Base-by-base conservation (phyloP, 2,329 filamentous ascomycete genomes). In the Aspergillus ibericus region DNA sequence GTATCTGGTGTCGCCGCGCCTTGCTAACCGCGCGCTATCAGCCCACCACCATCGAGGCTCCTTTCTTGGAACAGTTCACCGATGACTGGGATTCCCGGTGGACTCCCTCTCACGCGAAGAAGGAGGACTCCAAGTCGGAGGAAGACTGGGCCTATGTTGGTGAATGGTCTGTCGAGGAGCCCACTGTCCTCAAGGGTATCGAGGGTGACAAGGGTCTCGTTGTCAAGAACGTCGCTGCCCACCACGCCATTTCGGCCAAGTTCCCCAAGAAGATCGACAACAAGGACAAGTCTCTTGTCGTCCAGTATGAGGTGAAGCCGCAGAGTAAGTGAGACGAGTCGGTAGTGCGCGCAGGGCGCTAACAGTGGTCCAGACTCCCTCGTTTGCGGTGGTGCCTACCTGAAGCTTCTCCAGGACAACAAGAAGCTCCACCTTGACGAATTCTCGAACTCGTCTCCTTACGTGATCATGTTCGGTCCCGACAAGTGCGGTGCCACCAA, bases 401-500 rank as follows among this genome's bases (percentile, higher is more conserved):
- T 99, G 84, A 99, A 99, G 89, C 91, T 99, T 68, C 90, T 99
- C 68, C 90, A 96, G 71, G 93, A 99, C 77, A 98, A 95, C 85
- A 93, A 93, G 84, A 90, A 91, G 77, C 92, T 99, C 71, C 92
- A 96, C 83, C 87, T 91, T 72, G 93, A 98, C 66, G 95, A 99
- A 83, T 99, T 99, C 84, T 92, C 91, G 78, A 98, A 99, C 81
- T 87, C 89, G 62, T 96, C 93, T 44, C 95, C 95, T 50, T 99
- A 99, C 76, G 91, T 99, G 69, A 96, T 99, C 85, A 99, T 99
- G 95, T 99, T 99, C 77, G 95, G 95, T 68, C 95, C 95, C 70
- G 95, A 99, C 84, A 98, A 98, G 89, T 99, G 95, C 78, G 95
- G 95, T 78, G 86, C 92, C 77, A 98, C 92, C 79, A 99, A 99